Conservation (phyloP, 2,329 filamentous ascomycete genomes). For the Colletotrichum sp. region DNA sequence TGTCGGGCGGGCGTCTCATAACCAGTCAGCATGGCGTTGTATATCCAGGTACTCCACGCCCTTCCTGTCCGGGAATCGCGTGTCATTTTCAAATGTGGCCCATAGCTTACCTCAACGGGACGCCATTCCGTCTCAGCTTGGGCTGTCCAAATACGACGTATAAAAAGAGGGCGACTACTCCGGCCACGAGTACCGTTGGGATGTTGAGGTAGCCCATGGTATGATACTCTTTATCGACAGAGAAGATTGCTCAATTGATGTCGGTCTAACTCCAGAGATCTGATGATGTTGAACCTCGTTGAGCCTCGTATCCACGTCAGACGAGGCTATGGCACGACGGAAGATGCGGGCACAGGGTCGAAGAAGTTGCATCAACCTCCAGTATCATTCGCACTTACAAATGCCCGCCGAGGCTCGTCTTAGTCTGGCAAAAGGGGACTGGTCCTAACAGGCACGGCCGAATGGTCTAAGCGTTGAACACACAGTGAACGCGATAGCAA, state of each 20-base stretch:
- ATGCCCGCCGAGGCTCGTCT: not conserved
- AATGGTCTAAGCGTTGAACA: not conserved
- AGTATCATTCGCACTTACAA: not conserved
- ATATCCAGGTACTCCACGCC: not conserved
- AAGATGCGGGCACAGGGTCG: not conserved
- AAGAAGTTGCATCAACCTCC: not conserved
- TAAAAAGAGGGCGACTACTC: conserved; percentile 7
- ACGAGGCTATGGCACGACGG: not conserved
- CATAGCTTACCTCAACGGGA: conserved; percentile 18
- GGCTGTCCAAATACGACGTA: conserved; percentile 10
- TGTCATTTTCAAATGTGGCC: not conserved
- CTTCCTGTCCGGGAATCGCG: not conserved
- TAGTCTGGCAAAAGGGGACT: not conserved
- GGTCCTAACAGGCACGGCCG: not conserved
- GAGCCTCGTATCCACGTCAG: not conserved
- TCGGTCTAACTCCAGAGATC: not conserved
- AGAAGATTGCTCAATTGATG: not conserved
- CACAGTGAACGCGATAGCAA: not conserved
- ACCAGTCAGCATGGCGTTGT: not conserved
- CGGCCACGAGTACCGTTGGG: not conserved
- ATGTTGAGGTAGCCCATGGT: not conserved
- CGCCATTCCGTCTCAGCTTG: conserved; percentile 19
- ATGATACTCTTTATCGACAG: not conserved
- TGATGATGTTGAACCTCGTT: not conserved
- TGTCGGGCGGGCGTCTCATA: conserved; percentile 52